Conservation (phyloP, 2,329 filamentous ascomycete genomes). For the Xylaria sp. region DNA sequence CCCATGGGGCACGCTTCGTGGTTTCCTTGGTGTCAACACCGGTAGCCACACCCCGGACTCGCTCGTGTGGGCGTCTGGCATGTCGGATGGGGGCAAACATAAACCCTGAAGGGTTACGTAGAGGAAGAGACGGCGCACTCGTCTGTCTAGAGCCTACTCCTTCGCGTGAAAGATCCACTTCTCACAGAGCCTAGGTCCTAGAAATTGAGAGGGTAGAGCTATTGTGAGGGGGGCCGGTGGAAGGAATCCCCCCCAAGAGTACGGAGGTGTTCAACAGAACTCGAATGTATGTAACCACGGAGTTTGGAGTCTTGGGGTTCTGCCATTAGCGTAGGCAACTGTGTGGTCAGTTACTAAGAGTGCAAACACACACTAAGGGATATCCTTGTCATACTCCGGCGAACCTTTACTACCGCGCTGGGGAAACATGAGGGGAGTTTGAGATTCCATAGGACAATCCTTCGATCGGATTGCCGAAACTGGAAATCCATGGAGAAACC, state of each 20-base stretch:
- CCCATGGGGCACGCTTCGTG: not conserved
- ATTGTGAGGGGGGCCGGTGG: conserved; percentile 7
- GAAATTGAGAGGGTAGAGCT: not conserved
- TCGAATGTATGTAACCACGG: conserved; percentile 10
- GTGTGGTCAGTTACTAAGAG: conserved; percentile 10
- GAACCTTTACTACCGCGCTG: conserved; percentile 15
- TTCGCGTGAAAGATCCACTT: conserved; percentile 1
- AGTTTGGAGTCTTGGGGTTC: conserved; percentile 14
- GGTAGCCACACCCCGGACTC: not conserved
- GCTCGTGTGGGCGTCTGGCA: not conserved
- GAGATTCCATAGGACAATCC: not conserved
- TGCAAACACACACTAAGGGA: not conserved
- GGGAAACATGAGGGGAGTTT: conserved; percentile 1
- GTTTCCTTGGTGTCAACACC: conserved; percentile 3
- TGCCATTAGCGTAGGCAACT: not conserved
- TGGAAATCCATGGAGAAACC: conserved; percentile 25
- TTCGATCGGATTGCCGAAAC: conserved; percentile 34
- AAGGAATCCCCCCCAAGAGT: not conserved
- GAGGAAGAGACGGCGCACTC: not conserved
- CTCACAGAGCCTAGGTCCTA: not conserved
- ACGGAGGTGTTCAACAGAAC: not conserved
- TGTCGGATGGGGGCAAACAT: not conserved
- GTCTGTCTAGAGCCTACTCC: not conserved
- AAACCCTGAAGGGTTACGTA: not conserved
- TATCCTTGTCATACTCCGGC: not conserved